Conservation (phyloP, 2,329 filamentous ascomycete species). For the Fusarium aywerte region DNA sequence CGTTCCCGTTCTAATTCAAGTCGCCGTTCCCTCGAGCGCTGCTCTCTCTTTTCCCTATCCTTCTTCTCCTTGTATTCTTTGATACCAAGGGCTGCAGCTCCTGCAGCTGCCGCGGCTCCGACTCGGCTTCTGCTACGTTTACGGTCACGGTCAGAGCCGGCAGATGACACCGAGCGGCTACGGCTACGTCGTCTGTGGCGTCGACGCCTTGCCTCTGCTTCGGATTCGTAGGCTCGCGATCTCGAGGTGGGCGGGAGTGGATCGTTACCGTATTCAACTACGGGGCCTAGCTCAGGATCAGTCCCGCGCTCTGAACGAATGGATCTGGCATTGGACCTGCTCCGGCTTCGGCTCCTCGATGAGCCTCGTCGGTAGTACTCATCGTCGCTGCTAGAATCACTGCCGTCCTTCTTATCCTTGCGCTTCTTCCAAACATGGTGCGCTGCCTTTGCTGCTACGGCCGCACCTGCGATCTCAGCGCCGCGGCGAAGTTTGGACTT, state of each 20-base stretch:
- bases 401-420: constrained; percentile 68
- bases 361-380: constrained; percentile 52
- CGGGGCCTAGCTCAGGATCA: constrained; percentile 72
- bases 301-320: constrained; percentile 62
- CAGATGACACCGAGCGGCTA: constrained; percentile 49
- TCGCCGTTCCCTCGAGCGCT: constrained; percentile 51
- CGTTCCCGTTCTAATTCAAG: constrained; percentile 38
- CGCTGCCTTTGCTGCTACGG: constrained; percentile 68
- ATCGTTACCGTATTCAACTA: constrained; percentile 73
- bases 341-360: constrained; percentile 55
- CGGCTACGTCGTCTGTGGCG: constrained; percentile 54
- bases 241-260: constrained; percentile 60
- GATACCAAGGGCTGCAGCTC: constrained; percentile 70
- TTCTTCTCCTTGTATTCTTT: constrained; percentile 67
- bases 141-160: constrained; percentile 50
- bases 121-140: constrained; percentile 66
- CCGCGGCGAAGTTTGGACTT: constrained; percentile 63
- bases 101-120: constrained; percentile 66
- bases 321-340: constrained; percentile 64
- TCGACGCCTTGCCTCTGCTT: constrained; percentile 57
- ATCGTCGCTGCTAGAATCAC: constrained; percentile 50
- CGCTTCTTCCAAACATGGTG: constrained; percentile 70
- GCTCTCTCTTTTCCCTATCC: constrained; percentile 50
- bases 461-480: constrained; percentile 70
- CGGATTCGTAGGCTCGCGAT: constrained; percentile 59